Percentiles rank a stretch among this genome's conserved stretches.
Conservation (phyloP, 768 basidiomycete species). For the Psilocybe cyanescens region DNA sequence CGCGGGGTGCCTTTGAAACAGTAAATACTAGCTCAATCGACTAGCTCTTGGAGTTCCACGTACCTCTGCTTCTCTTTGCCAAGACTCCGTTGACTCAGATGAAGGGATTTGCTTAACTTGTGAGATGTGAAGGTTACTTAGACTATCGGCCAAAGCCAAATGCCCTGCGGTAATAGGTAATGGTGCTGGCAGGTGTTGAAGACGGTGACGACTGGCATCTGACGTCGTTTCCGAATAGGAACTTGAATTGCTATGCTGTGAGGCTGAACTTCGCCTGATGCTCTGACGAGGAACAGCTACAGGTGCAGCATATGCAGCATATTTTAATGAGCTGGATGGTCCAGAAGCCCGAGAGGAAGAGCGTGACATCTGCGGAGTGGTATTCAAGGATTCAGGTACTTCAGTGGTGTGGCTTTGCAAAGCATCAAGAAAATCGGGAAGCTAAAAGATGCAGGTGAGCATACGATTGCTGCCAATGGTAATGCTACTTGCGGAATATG, state of each 20-base stretch:
- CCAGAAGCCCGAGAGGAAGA: slow-evolving; percentile 14
- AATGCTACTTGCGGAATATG: slow-evolving; percentile 52
- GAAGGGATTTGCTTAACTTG: not conserved
- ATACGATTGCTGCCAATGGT: not conserved
- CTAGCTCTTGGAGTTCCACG: not conserved
- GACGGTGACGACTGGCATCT: slow-evolving; percentile 28
- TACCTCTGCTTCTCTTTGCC: slow-evolving; percentile 8
- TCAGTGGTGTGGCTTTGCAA: slow-evolving; percentile 14
- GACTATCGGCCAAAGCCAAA: slow-evolving; percentile 39
- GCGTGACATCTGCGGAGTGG: slow-evolving; percentile 19
- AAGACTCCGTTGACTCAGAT: not conserved
- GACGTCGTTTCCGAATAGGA: slow-evolving; percentile 36
- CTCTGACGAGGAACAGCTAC: slow-evolving; percentile 49
- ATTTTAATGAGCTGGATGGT: slow-evolving; percentile 55
- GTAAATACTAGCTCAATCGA: not conserved
- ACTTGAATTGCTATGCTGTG: slow-evolving; percentile 30
- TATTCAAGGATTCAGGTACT: slow-evolving; percentile 9
- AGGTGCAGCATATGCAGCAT: slow-evolving; percentile 72
- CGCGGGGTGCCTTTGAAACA: slow-evolving; percentile 31
- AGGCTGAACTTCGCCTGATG: slow-evolving; percentile 31
- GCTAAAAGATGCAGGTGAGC: slow-evolving; percentile 39
- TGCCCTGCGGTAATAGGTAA: slow-evolving; percentile 44
- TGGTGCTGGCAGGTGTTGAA: not conserved
- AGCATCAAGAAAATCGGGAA: slow-evolving; percentile 65
- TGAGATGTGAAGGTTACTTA: slow-evolving; percentile 14